phyloP scores from a whole-genome alignment of 768 basidiomycete species.

The Kwoniella mangroviensis region DNA sequence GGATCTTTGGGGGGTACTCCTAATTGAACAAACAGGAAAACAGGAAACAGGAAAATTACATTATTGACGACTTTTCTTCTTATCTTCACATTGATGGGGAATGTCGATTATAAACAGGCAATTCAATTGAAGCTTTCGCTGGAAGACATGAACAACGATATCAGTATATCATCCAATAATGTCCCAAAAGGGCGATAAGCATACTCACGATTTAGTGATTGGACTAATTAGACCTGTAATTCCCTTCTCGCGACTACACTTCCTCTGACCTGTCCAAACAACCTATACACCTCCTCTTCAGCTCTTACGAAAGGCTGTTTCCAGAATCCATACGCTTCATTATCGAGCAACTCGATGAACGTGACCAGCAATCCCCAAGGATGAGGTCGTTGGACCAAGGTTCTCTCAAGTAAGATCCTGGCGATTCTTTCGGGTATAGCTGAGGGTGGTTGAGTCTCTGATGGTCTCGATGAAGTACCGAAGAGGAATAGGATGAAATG shows the following conservation, averaged over 20 bases:
- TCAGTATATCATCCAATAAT: background rate
- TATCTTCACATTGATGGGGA: background rate
- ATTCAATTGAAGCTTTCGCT: background rate
- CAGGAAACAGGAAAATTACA: background rate
- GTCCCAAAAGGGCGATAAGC: background rate
- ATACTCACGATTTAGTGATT: background rate
- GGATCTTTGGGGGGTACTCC: background rate
- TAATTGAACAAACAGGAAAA: constrained; percentile 6
- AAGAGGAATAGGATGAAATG: constrained; percentile 87
- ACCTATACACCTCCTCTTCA: constrained; percentile 48
- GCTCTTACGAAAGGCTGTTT: constrained; percentile 51
- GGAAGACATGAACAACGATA: background rate
- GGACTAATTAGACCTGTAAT: constrained; percentile 5
- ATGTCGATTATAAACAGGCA: background rate
- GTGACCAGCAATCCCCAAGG: constrained; percentile 95
- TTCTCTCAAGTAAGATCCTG: constrained; percentile 82
- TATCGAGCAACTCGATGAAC: constrained; percentile 90
- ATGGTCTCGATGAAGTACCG: constrained; percentile 49
- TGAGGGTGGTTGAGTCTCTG: constrained; percentile 25
- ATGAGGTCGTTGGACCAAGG: constrained; percentile 91
- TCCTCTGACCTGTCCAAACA: constrained; percentile 33
- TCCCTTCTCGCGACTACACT: constrained; percentile 19
- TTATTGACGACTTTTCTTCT: background rate
- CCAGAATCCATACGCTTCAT: constrained; percentile 60
- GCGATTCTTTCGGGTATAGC: constrained; percentile 67